Conservation (phyloP, 2,329 filamentous ascomycete species). For the Cercospora brassicicola region DNA sequence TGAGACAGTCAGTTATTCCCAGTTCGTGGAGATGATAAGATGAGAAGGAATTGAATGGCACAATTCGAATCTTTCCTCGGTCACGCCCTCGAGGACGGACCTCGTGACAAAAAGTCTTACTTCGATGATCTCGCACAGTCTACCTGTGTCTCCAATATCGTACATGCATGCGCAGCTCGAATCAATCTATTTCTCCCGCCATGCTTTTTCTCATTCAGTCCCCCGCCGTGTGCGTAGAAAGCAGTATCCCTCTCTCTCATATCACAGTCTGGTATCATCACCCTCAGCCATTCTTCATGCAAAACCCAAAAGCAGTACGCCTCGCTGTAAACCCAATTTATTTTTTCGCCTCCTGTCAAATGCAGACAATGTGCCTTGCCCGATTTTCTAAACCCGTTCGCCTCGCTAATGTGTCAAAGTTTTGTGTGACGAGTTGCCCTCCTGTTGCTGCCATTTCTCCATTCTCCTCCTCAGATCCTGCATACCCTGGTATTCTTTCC, state of each 20-base stretch:
- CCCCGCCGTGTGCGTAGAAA: not conserved
- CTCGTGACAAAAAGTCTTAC: not conserved
- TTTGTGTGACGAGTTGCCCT: not conserved
- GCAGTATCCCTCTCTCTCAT: not conserved
- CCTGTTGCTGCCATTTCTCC: not conserved
- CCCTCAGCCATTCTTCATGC: not conserved
- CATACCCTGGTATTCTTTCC: not conserved
- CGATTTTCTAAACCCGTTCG: not conserved
- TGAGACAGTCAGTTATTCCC: not conserved
- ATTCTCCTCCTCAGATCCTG: not conserved
- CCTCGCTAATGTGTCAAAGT: slow-evolving; percentile 4
- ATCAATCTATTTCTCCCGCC: not conserved
- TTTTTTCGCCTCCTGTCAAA: not conserved
- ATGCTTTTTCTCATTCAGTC: not conserved
- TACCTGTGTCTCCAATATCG: not conserved
- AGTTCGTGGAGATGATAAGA: not conserved
- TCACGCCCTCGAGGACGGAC: not conserved
- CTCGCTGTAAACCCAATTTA: not conserved
- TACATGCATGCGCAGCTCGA: not conserved
- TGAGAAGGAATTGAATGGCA: not conserved
- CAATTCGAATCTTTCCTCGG: not conserved
- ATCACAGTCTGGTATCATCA: not conserved
- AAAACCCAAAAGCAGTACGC: not conserved
- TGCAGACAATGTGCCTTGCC: not conserved
- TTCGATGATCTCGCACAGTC: not conserved